Conservation (phyloP, 1,284 basidiomycete species). For the Papiliotrema fonsecae region DNA sequence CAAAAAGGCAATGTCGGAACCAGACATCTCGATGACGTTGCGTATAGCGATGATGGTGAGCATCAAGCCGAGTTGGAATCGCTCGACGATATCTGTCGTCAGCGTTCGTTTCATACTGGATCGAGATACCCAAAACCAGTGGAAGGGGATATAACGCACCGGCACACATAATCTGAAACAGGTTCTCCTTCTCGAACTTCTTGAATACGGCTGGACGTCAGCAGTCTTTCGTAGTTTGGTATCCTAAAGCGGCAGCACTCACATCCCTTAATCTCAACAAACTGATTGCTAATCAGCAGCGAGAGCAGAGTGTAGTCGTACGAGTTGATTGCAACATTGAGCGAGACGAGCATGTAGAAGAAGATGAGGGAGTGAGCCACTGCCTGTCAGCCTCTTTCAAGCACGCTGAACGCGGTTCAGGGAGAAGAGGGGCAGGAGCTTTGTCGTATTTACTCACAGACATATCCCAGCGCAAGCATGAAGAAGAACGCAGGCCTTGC, state of each 20-base stretch:
- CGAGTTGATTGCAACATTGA: conserved; percentile 98
- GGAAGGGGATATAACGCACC: conserved; percentile 52
- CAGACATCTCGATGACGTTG: conserved; percentile 91
- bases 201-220: conserved; percentile 72
- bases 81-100: conserved; percentile 84
- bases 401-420: too few relatives aligned
- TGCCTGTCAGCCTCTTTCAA: conserved; percentile 44
- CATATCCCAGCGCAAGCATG: conserved; percentile 74
- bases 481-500: conserved; percentile 79
- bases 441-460: conserved; percentile 68
- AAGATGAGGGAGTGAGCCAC: conserved; percentile 90
- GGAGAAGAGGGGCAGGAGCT: too few relatives aligned
- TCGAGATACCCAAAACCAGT: background rate
- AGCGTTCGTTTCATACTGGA: conserved; percentile 1
- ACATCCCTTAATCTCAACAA: conserved; percentile 98
- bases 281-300: conserved; percentile 93
- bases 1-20: conserved; percentile 74
- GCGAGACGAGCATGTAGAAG: conserved; percentile 90
- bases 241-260: conserved; percentile 13
- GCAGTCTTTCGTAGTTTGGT: conserved; percentile 4
- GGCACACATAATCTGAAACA: conserved; percentile 99
- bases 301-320: conserved; percentile 96
- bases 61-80: conserved; percentile 91
- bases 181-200: conserved; percentile 97
- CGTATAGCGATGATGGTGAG: conserved; percentile 85